Percentiles rank a stretch among this genome's conserved stretches.
phyloP scores from a whole-genome alignment of 306 rosid genomes.

The Vicia sativa region DNA sequence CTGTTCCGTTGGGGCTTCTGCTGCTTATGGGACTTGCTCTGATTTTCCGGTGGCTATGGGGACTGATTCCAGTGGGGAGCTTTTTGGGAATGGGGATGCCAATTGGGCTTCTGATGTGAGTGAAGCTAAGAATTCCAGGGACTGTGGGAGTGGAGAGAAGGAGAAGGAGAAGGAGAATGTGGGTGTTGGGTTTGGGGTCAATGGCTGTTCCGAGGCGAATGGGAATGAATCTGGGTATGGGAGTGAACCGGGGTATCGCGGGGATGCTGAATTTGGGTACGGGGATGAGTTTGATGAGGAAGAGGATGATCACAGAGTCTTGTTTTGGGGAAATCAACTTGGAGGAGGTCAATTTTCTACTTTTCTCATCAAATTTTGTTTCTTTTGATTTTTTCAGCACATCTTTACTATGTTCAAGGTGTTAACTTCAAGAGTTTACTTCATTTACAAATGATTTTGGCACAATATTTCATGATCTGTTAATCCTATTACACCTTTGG shows the following conservation, averaged over 20 bases:
- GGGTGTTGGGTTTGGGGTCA: slow-evolving; percentile 63
- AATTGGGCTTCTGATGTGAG: slow-evolving; percentile 96
- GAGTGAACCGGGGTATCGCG: slow-evolving; percentile 98
- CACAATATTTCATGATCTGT: background rate
- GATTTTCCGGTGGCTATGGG: slow-evolving; percentile 93
- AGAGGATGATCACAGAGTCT: slow-evolving; percentile 74
- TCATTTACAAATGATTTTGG: background rate
- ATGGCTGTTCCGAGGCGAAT: slow-evolving; percentile 71
- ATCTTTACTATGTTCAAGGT: background rate
- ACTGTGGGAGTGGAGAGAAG: slow-evolving; percentile 63
- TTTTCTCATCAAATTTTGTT: background rate
- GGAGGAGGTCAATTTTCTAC: slow-evolving; percentile 55
- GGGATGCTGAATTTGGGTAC: slow-evolving; percentile 96
- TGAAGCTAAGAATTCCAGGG: slow-evolving; percentile 78
- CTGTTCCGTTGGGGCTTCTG: slow-evolving; percentile 92
- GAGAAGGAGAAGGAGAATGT: slow-evolving; percentile 79
- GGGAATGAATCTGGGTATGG: slow-evolving; percentile 94
- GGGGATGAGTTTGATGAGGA: slow-evolving; percentile 97
- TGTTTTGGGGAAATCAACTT: slow-evolving; percentile 77
- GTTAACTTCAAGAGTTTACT: background rate
- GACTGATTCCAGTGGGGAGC: slow-evolving; percentile 95
- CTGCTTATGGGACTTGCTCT: slow-evolving; percentile 90
- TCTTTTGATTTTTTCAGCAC: background rate
- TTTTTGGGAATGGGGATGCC: slow-evolving; percentile 81
- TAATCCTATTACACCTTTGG: background rate